phyloP scores from a whole-genome alignment of 306 rosid species.

The Citrullus amarus region DNA sequence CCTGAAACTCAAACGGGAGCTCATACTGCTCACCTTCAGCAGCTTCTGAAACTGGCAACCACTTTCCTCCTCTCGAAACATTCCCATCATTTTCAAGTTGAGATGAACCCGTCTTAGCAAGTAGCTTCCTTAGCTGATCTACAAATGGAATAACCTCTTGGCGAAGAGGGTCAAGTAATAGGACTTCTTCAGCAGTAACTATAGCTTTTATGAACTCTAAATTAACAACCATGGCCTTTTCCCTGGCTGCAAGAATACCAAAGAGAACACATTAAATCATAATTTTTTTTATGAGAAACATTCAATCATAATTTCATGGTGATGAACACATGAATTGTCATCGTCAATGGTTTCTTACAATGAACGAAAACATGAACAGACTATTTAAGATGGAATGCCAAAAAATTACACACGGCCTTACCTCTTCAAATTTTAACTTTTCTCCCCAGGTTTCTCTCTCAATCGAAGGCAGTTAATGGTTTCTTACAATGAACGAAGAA shows the following conservation, averaged over 20 bases:
- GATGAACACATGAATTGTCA: neutral
- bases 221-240: slow-evolving; percentile 98
- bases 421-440: neutral
- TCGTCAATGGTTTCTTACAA: neutral
- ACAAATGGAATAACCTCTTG: slow-evolving; percentile 91
- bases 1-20: slow-evolving; percentile 95
- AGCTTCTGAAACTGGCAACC: slow-evolving; percentile 47
- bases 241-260: slow-evolving; percentile 40
- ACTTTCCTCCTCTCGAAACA: slow-evolving; percentile 35
- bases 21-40: slow-evolving; percentile 61
- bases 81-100: slow-evolving; percentile 41
- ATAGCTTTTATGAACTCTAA: slow-evolving; percentile 75
- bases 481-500: neutral
- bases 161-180: slow-evolving; percentile 73
- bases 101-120: slow-evolving; percentile 27
- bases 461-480: neutral
- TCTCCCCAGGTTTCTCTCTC: neutral
- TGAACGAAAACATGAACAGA: neutral
- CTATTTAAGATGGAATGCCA: neutral
- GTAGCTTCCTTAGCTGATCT: slow-evolving; percentile 73
- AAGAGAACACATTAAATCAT: neutral
- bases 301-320: neutral
- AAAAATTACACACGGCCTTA: neutral
- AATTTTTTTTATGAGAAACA: no score
- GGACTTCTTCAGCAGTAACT: slow-evolving; percentile 89